Conservation (phyloP, 2,329 filamentous ascomycete species). For the Talaromyces sp. region DNA sequence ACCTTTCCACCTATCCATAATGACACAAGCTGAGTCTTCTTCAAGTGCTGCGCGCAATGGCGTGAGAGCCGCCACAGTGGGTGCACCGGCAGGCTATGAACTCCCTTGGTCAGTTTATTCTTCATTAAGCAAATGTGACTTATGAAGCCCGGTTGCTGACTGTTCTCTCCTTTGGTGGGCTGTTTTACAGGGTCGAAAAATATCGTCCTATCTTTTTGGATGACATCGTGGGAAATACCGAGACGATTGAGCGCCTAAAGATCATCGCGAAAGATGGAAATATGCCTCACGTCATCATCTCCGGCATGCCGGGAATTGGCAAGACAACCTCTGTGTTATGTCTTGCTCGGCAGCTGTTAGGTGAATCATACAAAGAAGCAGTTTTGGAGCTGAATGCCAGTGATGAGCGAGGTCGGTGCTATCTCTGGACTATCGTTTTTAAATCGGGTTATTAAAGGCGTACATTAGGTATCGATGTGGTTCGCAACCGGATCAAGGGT, state of each 20-base stretch:
- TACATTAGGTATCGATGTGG: constrained; percentile 81
- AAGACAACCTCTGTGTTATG: constrained; percentile 97
- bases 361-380: constrained; percentile 94
- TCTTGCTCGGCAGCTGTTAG: constrained; percentile 85
- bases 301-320: constrained; percentile 98
- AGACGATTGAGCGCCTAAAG: constrained; percentile 95
- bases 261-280: constrained; percentile 99
- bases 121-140: constrained; percentile 12
- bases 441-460: constrained; percentile 3
- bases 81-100: constrained; percentile 50
- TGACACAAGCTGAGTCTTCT: constrained; percentile 53
- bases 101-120: constrained; percentile 52
- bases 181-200: constrained; percentile 81
- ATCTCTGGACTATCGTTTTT: background rate
- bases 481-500: constrained; percentile 94
- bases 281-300: constrained; percentile 99
- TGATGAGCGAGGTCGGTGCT: constrained; percentile 74
- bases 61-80: constrained; percentile 42
- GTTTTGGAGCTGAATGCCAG: constrained; percentile 95
- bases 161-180: background rate
- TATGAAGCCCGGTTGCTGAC: constrained; percentile 10
- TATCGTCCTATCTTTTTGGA: constrained; percentile 94
- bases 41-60: constrained; percentile 46
- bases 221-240: constrained; percentile 96
- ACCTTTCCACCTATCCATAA: constrained; percentile 24